phyloP scores from a whole-genome alignment of 345 rosid genomes.

The Iberis pinnata region DNA sequence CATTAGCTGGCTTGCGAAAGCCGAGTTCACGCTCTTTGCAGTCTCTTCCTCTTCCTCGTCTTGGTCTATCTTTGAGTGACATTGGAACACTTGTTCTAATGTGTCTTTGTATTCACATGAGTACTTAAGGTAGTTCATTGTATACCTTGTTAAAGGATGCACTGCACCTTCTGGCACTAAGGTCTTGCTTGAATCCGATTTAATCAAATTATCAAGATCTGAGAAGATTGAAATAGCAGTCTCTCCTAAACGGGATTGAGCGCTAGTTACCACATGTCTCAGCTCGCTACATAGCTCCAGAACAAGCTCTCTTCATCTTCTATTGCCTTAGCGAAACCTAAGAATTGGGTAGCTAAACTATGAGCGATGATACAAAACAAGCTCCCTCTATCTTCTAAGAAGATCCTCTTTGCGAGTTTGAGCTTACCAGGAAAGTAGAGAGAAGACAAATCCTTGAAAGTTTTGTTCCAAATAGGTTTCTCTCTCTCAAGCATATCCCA shows the following conservation, averaged over 20 bases:
- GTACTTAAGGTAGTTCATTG: conserved; percentile 67
- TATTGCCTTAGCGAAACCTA: conserved; percentile 68
- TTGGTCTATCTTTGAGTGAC: conserved; percentile 62
- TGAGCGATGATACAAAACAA: conserved; percentile 51
- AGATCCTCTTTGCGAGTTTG: conserved; percentile 44
- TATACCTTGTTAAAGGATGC: conserved; percentile 84
- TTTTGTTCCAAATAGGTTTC: conserved; percentile 58
- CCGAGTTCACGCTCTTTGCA: conserved; percentile 13
- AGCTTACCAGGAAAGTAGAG: conserved; percentile 51
- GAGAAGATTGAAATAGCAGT: conserved; percentile 53
- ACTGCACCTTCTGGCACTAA: conserved; percentile 85
- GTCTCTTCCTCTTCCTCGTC: conserved; percentile 45
- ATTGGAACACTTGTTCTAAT: conserved; percentile 71
- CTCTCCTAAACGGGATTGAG: conserved; percentile 61
- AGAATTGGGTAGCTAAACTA: conserved; percentile 51
- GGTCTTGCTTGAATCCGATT: conserved; percentile 57
- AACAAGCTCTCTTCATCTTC: conserved; percentile 56
- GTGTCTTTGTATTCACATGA: conserved; percentile 72
- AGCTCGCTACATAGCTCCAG: conserved; percentile 45
- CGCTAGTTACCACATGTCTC: conserved; percentile 41
- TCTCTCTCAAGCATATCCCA: conserved; percentile 74
- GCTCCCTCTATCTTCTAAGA: conserved; percentile 30
- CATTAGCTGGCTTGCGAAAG: conserved; percentile 48
- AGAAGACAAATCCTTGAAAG: conserved; percentile 50
- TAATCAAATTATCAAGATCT: conserved; percentile 69